These are phyloP conservation scores for Gracilaria vermiculophylla DNA, from an alignment of 23 red algal genomes.

Conservation along the genomic window DNA sequence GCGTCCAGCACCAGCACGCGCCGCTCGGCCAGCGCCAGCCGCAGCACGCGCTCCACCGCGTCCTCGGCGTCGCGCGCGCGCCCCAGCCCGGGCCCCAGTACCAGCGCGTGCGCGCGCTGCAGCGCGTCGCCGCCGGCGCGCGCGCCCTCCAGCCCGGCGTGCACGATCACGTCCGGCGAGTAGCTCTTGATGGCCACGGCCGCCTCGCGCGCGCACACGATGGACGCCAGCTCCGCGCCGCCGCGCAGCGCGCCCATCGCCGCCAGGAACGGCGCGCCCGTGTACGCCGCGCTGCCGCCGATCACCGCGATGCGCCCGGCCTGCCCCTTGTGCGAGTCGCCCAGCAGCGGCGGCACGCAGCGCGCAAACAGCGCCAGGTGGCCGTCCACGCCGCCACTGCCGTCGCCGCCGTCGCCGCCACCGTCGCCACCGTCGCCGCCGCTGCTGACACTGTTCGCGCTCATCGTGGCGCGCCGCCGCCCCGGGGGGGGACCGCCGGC, in stretches of 20 bases:
- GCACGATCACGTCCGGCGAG: constrained; percentile 90
- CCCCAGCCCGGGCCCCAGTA: constrained; percentile 85
- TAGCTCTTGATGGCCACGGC: constrained; percentile 74
- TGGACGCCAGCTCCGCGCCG: constrained; percentile 80
- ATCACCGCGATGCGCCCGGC: constrained; percentile 72
- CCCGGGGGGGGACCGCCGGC: too few relatives aligned
- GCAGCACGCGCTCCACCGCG: constrained; percentile 1
- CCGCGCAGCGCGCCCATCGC: constrained; percentile 71
- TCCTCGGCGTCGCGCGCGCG: constrained; percentile 22
- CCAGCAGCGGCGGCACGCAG: constrained; percentile 17
- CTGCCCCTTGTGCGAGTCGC: constrained; percentile 69
- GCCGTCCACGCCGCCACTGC: background rate
- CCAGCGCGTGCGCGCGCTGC: constrained; percentile 60
- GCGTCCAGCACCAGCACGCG: constrained; percentile 75
- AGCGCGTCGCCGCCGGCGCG: background rate
- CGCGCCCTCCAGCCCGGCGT: constrained; percentile 9
- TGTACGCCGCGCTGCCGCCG: constrained; percentile 86
- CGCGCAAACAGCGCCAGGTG: background rate
- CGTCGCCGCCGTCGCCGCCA: background rate
- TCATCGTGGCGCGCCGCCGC: too few relatives aligned
- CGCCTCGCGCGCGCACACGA: constrained; percentile 59
- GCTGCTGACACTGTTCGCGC: too few relatives aligned
- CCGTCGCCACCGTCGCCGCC: background rate
- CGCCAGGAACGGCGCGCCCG: constrained; percentile 86
- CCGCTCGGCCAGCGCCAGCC: background rate